A percentile compares a stretch with the other conserved stretches of the same genome.
phyloP scores from a whole-genome alignment of 352 stramenopile genomes.

The Pythium rishiriense region DNA sequence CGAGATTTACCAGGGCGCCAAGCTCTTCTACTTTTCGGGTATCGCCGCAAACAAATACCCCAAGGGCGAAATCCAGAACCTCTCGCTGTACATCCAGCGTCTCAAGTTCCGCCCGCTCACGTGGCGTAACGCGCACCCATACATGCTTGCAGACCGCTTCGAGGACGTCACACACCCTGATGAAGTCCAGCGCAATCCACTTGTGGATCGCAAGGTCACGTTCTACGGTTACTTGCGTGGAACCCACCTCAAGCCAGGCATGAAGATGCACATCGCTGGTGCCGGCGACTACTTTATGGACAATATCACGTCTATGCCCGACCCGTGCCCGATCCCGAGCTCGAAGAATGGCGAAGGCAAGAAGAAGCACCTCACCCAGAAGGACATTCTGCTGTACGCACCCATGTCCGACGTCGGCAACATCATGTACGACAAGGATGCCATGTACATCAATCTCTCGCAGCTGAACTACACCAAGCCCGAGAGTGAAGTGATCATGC shows the following conservation, averaged over 20 bases:
- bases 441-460: conserved; percentile 98
- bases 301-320: conserved; percentile 91
- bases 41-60: conserved; percentile 99
- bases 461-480: conserved; percentile 95
- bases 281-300: conserved; percentile 98
- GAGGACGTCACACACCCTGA: conserved; percentile 98
- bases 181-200: conserved; percentile 91
- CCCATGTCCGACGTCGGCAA: conserved; percentile 95
- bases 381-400: conserved; percentile 60
- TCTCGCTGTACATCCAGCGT: conserved; percentile 96
- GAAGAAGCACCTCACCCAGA: conserved; percentile 89
- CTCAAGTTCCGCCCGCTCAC: conserved; percentile 98
- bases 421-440: conserved; percentile 99
- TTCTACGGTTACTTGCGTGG: conserved; percentile 99
- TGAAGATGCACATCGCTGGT: conserved; percentile 98
- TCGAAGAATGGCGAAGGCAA: conserved; percentile 54
- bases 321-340: conserved; percentile 95
- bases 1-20: conserved; percentile 95
- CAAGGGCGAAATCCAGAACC: conserved; percentile 98
- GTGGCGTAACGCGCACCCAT: conserved; percentile 99
- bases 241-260: conserved; percentile 96
- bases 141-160: conserved; percentile 97
- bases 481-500: conserved; percentile 69
- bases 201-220: conserved; percentile 92
- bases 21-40: conserved; percentile 98